These are phyloP conservation scores for Myrica gale DNA, from an alignment of 306 rosid species.

Conservation along the genomic window DNA sequence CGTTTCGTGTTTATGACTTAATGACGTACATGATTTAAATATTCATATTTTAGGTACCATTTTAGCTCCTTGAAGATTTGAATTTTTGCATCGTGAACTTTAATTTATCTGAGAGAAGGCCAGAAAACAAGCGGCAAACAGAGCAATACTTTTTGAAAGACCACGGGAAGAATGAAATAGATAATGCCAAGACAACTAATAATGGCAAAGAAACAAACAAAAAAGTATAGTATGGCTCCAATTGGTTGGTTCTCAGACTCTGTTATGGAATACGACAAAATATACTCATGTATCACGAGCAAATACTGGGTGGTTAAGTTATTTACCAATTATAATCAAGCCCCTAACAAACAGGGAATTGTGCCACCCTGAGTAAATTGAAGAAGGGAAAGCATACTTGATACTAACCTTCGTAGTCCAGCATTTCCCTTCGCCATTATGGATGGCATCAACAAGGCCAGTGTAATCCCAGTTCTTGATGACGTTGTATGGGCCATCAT, in stretches of 20 bases:
- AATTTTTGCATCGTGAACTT: background rate
- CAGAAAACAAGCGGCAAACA: background rate
- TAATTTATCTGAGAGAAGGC: background rate
- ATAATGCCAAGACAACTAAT: background rate
- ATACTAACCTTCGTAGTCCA: constrained; percentile 80
- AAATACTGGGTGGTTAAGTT: too few species aligned
- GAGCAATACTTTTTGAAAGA: background rate
- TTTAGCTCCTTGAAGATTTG: background rate
- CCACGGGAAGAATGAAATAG: background rate
- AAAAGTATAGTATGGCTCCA: background rate
- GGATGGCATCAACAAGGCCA: constrained; percentile 73
- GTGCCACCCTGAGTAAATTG: background rate
- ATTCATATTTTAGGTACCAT: background rate
- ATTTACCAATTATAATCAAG: too few species aligned
- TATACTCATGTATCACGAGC: background rate
- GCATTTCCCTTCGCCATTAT: constrained; percentile 84
- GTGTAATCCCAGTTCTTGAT: constrained; percentile 91
- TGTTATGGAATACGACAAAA: background rate
- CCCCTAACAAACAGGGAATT: background rate
- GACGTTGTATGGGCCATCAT: constrained; percentile 91
- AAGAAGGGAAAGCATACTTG: background rate
- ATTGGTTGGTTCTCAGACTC: background rate
- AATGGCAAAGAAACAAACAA: background rate
- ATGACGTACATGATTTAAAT: background rate
- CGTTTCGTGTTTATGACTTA: background rate